Evolutionary conservation across 192 early-diverging fungal genomes (phyloP).

Genomic region (Haplosporangium gracile): DNA sequence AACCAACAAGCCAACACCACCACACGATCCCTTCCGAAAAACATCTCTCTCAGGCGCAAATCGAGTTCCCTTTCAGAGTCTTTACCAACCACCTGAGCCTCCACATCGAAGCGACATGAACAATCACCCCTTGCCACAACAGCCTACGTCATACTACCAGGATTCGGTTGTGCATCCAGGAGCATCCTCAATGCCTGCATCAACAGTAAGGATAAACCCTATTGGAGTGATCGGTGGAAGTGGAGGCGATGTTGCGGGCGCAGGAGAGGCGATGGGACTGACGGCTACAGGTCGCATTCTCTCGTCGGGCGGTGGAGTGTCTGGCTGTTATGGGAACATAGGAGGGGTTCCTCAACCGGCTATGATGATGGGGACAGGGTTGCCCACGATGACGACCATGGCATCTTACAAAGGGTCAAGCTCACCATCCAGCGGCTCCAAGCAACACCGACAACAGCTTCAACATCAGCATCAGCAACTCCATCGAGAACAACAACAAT

Average conservation of each 20-base stretch:
- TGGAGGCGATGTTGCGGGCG: background rate
- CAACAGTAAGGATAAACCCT: background rate
- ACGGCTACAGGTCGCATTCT: slow-evolving; percentile 36
- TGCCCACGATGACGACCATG: background rate
- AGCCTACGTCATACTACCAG: background rate
- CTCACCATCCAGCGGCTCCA: background rate
- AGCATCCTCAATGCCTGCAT: background rate
- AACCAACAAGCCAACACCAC: slow-evolving; percentile 45
- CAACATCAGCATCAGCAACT: background rate
- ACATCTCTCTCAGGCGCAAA: slow-evolving; percentile 15
- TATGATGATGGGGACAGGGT: background rate
- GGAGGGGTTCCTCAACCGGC: slow-evolving; percentile 14
- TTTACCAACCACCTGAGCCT: slow-evolving; percentile 35
- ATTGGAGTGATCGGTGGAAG: background rate
- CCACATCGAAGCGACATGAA: background rate
- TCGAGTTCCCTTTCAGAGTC: slow-evolving; percentile 14
- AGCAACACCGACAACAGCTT: background rate
- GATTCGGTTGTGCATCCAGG: background rate
- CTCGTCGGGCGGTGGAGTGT: slow-evolving; percentile 32
- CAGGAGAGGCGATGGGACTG: background rate
- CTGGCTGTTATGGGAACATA: slow-evolving; percentile 26
- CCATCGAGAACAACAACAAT: background rate
- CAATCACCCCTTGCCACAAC: slow-evolving; percentile 6
- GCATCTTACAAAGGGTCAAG: background rate
- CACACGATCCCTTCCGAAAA: slow-evolving; percentile 40